phyloP scores from a whole-genome alignment of 2,329 filamentous ascomycete species.

The Neopestalotiopsis sp. region DNA sequence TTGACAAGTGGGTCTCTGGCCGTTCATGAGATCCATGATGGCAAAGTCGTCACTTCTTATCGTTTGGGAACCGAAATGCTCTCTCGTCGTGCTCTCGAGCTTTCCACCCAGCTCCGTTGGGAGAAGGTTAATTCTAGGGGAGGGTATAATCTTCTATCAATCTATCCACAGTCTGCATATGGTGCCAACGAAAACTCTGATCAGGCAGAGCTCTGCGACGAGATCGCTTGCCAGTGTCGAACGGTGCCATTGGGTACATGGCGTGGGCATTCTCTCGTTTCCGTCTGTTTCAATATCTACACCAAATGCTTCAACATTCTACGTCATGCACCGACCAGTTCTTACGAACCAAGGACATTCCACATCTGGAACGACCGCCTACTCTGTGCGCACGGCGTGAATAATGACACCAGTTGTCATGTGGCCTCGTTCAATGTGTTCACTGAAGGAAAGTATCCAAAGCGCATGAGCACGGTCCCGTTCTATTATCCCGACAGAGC shows the following conservation, averaged over 20 bases:
- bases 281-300: conserved; percentile 39
- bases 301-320: conserved; percentile 34
- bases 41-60: conserved; percentile 29
- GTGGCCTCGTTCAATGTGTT: background rate
- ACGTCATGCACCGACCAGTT: conserved; percentile 30
- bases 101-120: conserved; percentile 31
- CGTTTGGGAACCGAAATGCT: conserved; percentile 24
- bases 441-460: too few species aligned
- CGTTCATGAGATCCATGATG: conserved; percentile 32
- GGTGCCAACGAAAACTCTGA: background rate
- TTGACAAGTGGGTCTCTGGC: conserved; percentile 27
- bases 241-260: background rate
- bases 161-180: conserved; percentile 17
- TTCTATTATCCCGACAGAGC: background rate
- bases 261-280: conserved; percentile 24
- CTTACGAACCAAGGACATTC: conserved; percentile 25
- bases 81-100: conserved; percentile 8
- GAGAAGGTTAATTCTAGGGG: conserved; percentile 37
- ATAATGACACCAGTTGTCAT: background rate
- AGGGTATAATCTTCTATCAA: conserved; percentile 35
- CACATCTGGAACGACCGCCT: conserved; percentile 36
- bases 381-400: background rate
- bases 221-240: conserved; percentile 7
- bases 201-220: background rate
- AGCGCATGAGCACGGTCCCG: background rate